These are phyloP conservation scores for Cyberlindnera saturnus DNA, from an alignment of 805 yeast genomes.

Conservation along the genomic window DNA sequence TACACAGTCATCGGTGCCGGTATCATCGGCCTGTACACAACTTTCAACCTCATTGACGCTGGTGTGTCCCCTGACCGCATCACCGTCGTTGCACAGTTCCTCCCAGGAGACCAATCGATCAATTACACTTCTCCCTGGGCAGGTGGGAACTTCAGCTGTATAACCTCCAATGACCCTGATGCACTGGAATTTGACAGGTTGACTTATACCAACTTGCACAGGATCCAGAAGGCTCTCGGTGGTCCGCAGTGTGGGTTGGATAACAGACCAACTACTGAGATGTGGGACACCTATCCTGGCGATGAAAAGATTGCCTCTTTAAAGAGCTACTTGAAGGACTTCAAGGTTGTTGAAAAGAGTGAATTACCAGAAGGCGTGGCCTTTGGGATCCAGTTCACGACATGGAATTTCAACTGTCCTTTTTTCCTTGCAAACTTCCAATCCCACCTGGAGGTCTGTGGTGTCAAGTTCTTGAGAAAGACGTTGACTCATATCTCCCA, in stretches of 20 bases:
- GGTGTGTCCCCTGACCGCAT: slow-evolving; percentile 37
- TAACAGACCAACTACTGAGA: slow-evolving; percentile 49
- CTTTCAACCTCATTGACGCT: slow-evolving; percentile 39
- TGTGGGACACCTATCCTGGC: slow-evolving; percentile 47
- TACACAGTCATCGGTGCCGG: slow-evolving; percentile 48
- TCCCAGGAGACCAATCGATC: slow-evolving; percentile 76
- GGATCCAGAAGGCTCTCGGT: slow-evolving; percentile 35
- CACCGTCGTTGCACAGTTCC: slow-evolving; percentile 53
- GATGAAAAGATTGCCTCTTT: slow-evolving; percentile 41
- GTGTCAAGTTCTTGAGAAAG: slow-evolving; percentile 45
- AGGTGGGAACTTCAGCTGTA: slow-evolving; percentile 56
- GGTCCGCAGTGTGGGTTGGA: slow-evolving; percentile 52
- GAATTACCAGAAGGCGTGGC: slow-evolving; percentile 46
- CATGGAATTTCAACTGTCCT: slow-evolving; percentile 75
- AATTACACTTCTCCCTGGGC: slow-evolving; percentile 82
- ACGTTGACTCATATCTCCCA: slow-evolving; percentile 50
- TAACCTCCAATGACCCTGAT: slow-evolving; percentile 51
- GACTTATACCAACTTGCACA: slow-evolving; percentile 45
- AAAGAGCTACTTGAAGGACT: slow-evolving; percentile 43
- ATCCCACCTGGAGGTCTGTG: slow-evolving; percentile 36
- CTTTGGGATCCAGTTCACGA: slow-evolving; percentile 47
- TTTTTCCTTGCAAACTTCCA: slow-evolving; percentile 45
- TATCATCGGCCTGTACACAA: slow-evolving; percentile 61
- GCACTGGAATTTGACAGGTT: slow-evolving; percentile 46
- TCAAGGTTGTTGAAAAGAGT: slow-evolving; percentile 26